Evolutionary conservation across 1,284 basidiomycete genomes (phyloP).

Genomic region (Thecaphora thlaspeos): DNA sequence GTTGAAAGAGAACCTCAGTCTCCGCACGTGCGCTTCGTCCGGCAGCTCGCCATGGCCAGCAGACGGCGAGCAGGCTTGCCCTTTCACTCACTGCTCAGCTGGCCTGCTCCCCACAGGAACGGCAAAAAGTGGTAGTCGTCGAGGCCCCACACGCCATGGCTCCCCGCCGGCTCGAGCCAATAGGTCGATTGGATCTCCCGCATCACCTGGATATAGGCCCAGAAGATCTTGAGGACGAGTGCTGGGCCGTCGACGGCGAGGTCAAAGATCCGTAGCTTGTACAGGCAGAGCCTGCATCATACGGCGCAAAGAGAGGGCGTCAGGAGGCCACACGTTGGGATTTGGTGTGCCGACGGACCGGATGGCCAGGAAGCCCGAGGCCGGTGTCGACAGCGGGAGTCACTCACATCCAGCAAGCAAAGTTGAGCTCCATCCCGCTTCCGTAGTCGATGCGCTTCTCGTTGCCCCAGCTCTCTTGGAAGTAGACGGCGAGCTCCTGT

Average conservation of each 20-base stretch:
- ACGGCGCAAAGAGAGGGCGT: neutral
- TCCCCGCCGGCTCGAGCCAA: conserved; percentile 96
- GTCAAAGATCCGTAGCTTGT: conserved; percentile 67
- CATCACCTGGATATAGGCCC: conserved; percentile 70
- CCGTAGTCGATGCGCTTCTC: conserved; percentile 92
- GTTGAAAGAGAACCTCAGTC: no score
- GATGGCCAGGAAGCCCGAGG: neutral
- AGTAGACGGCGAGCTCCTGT: conserved; percentile 66
- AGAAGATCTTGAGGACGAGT: conserved; percentile 83
- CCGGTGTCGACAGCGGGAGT: no score
- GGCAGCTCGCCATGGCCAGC: no score
- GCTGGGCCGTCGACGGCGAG: conserved; percentile 72
- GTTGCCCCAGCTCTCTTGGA: conserved; percentile 88
- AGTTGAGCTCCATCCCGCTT: conserved; percentile 98
- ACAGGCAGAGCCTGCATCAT: conserved; percentile 68
- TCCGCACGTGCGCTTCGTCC: no score
- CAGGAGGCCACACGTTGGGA: no score
- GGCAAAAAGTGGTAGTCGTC: conserved; percentile 98
- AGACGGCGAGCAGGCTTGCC: no score
- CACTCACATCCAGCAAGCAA: conserved; percentile 90
- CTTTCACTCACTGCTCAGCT: conserved; percentile 67
- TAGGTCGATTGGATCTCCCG: conserved; percentile 86
- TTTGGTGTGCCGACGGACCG: conserved; percentile 1
- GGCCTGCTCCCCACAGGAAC: conserved; percentile 84
- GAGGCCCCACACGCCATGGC: conserved; percentile 96